phyloP scores from a whole-genome alignment of 305 asterid species.

The Solanum chacoense region DNA sequence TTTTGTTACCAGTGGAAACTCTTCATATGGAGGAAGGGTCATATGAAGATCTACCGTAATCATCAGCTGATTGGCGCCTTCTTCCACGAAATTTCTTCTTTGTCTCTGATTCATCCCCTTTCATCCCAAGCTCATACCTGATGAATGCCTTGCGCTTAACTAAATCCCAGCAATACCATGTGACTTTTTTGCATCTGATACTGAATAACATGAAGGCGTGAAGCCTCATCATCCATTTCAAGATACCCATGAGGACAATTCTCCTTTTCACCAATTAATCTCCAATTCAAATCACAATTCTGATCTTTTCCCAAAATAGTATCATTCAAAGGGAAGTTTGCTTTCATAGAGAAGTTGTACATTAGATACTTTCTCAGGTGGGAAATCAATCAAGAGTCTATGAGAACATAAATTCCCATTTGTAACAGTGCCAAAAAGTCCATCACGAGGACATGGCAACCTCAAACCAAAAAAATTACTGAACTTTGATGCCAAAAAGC shows the following conservation, averaged over 20 bases:
- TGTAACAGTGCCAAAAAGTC: conserved; percentile 23
- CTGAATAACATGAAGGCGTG: not conserved
- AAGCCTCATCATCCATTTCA: not conserved
- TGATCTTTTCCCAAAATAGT: conserved; percentile 12
- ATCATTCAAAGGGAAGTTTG: conserved; percentile 48
- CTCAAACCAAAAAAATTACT: conserved; percentile 35
- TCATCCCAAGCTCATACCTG: conserved; percentile 29
- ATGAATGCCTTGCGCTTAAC: conserved; percentile 7
- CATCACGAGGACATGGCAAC: conserved; percentile 67
- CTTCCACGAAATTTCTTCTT: conserved; percentile 36
- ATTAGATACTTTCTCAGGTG: conserved; percentile 41
- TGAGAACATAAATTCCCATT: conserved; percentile 38
- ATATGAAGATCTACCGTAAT: conserved; percentile 26
- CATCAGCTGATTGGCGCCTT: conserved; percentile 16
- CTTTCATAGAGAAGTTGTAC: conserved; percentile 43
- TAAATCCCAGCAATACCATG: conserved; percentile 11
- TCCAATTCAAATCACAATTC: conserved; percentile 10
- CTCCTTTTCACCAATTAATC: conserved; percentile 7
- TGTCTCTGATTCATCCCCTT: conserved; percentile 36
- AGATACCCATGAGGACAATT: not conserved
- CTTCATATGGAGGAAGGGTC: conserved; percentile 30
- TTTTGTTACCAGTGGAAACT: not conserved
- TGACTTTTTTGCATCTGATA: conserved; percentile 34
- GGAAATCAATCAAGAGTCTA: conserved; percentile 49
- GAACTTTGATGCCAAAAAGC: conserved; percentile 58